A percentile compares a stretch with the other conserved stretches of the same genome.
These are phyloP conservation scores for Aphanomyces cochlioides DNA, from an alignment of 352 stramenopile species.

Conservation along the genomic window DNA sequence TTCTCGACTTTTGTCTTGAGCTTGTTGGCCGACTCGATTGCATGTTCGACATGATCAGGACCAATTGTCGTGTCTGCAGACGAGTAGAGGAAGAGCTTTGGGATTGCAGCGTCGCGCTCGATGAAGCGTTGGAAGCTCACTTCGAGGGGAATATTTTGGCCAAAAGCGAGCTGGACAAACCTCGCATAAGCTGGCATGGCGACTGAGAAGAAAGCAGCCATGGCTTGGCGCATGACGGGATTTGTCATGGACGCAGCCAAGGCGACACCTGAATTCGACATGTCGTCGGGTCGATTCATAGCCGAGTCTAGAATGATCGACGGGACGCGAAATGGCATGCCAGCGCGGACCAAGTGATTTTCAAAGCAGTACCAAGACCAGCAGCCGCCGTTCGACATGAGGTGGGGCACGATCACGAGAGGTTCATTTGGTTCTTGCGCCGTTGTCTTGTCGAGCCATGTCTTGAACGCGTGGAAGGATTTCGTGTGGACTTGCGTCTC, in stretches of 20 bases:
- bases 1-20: background rate
- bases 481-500: background rate
- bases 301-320: background rate
- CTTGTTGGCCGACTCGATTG: background rate
- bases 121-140: background rate
- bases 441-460: background rate
- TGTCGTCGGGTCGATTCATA: background rate
- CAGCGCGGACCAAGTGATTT: background rate
- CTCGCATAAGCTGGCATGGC: background rate
- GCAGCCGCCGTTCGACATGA: conserved; percentile 8
- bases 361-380: conserved; percentile 8
- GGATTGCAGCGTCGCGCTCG: background rate
- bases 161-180: background rate
- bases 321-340: background rate
- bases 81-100: conserved; percentile 5
- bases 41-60: background rate
- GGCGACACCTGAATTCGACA: background rate
- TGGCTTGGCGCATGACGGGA: background rate
- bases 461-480: background rate
- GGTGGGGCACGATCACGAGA: background rate
- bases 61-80: background rate
- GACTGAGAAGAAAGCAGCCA: background rate
- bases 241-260: background rate
- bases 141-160: too few species aligned
- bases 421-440: background rate